Conservation (phyloP, 2,329 filamentous ascomycete genomes). For the Pseudogymnoascus sp. region DNA sequence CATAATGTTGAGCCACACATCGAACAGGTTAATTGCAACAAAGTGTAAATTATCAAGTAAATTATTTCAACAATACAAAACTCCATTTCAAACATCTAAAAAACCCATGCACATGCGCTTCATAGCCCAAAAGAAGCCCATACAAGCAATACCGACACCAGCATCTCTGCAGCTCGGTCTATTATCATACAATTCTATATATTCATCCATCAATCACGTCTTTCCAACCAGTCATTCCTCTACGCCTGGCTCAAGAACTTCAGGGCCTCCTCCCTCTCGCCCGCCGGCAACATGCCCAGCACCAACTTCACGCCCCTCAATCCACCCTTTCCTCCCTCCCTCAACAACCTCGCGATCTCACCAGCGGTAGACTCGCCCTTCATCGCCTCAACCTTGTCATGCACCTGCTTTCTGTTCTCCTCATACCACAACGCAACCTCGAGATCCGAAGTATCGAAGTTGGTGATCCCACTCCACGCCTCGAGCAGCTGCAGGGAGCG, state of each 20-base stretch:
- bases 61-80: not conserved
- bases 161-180: not conserved
- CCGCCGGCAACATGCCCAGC: slow-evolving; percentile 76
- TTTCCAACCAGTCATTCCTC: not conserved
- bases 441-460: slow-evolving; percentile 72
- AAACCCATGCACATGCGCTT: not conserved
- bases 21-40: not conserved
- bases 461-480: slow-evolving; percentile 71
- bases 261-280: slow-evolving; percentile 62
- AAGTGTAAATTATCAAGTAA: not conserved
- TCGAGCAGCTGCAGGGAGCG: slow-evolving; percentile 67
- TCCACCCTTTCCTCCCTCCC: slow-evolving; percentile 58
- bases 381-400: slow-evolving; percentile 75
- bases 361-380: slow-evolving; percentile 66
- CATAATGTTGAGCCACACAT: not conserved
- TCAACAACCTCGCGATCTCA: slow-evolving; percentile 62
- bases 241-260: slow-evolving; percentile 24
- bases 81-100: slow-evolving; percentile 1
- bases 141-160: not conserved
- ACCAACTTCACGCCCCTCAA: slow-evolving; percentile 83
- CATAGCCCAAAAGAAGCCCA: not conserved
- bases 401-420: slow-evolving; percentile 76
- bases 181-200: slow-evolving; percentile 7
- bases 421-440: slow-evolving; percentile 93
- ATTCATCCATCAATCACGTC: not conserved